A percentile compares a stretch with the other conserved stretches of the same genome.
These are phyloP conservation scores for Somion occarium DNA, from an alignment of 1,284 basidiomycete genomes.

Conservation along the genomic window DNA sequence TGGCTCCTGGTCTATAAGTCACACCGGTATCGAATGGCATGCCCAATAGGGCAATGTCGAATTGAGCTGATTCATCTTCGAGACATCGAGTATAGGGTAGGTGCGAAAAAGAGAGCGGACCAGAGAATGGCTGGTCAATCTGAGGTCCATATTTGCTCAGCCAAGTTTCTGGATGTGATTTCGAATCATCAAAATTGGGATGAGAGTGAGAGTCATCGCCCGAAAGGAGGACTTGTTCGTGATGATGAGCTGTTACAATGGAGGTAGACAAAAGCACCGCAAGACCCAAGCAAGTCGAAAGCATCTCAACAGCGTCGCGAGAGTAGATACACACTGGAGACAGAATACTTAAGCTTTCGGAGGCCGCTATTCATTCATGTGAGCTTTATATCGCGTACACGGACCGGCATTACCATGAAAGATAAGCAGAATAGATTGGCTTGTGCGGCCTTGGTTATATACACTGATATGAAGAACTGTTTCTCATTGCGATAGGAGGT, in stretches of 20 bases:
- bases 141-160: constrained; percentile 68
- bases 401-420: too few relatives aligned
- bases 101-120: constrained; percentile 71
- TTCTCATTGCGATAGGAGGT: too few relatives aligned
- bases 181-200: not conserved
- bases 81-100: constrained; percentile 67
- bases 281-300: too few relatives aligned
- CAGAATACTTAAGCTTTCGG: too few relatives aligned
- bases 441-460: too few relatives aligned
- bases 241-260: not conserved
- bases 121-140: constrained; percentile 64
- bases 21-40: constrained; percentile 80
- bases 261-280: too few relatives aligned
- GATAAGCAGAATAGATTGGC: too few relatives aligned
- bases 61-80: constrained; percentile 47
- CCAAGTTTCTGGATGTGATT: constrained; percentile 40
- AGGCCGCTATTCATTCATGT: too few relatives aligned
- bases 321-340: too few relatives aligned
- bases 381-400: too few relatives aligned
- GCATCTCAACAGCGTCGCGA: too few relatives aligned
- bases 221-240: not conserved
- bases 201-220: not conserved
- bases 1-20: constrained; percentile 68
- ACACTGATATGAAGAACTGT: too few relatives aligned
- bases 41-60: constrained; percentile 75